Percentiles rank a stretch among this genome's conserved stretches.
phyloP scores from a whole-genome alignment of 73 alveolate species.

The Paramecium caudatum region DNA sequence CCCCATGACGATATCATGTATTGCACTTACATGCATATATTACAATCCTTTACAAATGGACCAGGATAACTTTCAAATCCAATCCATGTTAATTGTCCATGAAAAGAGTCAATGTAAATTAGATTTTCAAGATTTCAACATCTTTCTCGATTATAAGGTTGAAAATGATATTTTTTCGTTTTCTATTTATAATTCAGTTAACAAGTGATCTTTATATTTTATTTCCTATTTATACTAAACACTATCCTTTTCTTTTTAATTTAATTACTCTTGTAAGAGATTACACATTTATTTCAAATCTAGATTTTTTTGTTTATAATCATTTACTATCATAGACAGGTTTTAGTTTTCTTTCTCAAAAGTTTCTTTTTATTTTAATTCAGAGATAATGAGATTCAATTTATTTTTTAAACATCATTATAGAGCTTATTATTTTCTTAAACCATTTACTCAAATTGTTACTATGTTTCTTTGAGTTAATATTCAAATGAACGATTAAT shows the following conservation, averaged over 20 bases:
- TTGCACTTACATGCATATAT: too few species aligned
- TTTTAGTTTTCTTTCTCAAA: background rate
- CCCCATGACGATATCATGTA: too few species aligned
- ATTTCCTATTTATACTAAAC: background rate
- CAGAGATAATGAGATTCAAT: background rate
- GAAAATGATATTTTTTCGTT: background rate
- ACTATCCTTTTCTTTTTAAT: background rate
- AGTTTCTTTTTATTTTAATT: background rate
- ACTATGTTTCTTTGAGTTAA: constrained; percentile 8
- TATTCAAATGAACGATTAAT: constrained; percentile 19
- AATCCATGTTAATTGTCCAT: too few species aligned
- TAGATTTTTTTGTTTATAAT: background rate
- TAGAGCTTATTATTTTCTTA: background rate
- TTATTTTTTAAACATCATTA: background rate
- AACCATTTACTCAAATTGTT: constrained; percentile 41
- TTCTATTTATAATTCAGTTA: background rate
- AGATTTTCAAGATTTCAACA: too few species aligned
- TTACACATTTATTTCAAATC: background rate
- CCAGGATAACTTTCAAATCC: too few species aligned
- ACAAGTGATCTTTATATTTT: background rate
- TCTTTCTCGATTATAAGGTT: too few species aligned
- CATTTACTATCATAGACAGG: background rate
- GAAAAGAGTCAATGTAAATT: too few species aligned
- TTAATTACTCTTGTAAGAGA: background rate
- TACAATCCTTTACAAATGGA: too few species aligned